Percentiles rank a stretch among this genome's conserved stretches.
phyloP scores from a whole-genome alignment of 495 filamentous ascomycete species.

The Aspergillus sclerotiicarbonarius region DNA sequence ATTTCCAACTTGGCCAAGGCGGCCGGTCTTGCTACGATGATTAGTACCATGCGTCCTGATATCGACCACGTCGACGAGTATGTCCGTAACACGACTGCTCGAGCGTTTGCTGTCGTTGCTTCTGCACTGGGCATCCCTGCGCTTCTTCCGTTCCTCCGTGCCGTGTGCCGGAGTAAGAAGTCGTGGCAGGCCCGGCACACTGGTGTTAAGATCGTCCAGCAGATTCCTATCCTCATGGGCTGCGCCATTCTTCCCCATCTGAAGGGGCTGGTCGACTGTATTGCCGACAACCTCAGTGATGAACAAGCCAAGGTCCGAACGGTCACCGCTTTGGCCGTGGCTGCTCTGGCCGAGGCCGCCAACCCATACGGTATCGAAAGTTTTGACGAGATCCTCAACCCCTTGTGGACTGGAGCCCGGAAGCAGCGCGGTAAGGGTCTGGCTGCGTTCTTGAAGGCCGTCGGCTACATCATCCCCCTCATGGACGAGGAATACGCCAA shows the following conservation, averaged over 20 bases:
- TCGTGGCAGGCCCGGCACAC: constrained; percentile 99
- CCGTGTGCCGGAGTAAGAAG: constrained; percentile 95
- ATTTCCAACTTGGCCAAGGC: constrained; percentile 97
- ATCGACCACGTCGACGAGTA: constrained; percentile 99
- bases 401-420: constrained; percentile 90
- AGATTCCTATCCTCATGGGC: constrained; percentile 99
- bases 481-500: constrained; percentile 99
- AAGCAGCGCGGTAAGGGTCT: constrained; percentile 97
- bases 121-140: constrained; percentile 95
- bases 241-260: constrained; percentile 95
- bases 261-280: constrained; percentile 94
- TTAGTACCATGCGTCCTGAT: constrained; percentile 97
- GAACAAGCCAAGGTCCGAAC: constrained; percentile 97
- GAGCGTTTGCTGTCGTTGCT: constrained; percentile 96
- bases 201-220: constrained; percentile 98
- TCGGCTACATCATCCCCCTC: constrained; percentile 96
- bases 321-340: constrained; percentile 92
- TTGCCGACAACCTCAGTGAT: constrained; percentile 91
- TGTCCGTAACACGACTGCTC: constrained; percentile 97
- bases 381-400: constrained; percentile 96
- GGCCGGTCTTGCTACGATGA: constrained; percentile 97
- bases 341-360: constrained; percentile 92
- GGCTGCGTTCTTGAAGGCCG: constrained; percentile 94
- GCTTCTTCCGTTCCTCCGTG: constrained; percentile 89
- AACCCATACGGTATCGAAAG: constrained; percentile 99